Evolutionary conservation across 208 protist genomes (phyloP).

Genomic region (Trypanosoma congolense): DNA sequence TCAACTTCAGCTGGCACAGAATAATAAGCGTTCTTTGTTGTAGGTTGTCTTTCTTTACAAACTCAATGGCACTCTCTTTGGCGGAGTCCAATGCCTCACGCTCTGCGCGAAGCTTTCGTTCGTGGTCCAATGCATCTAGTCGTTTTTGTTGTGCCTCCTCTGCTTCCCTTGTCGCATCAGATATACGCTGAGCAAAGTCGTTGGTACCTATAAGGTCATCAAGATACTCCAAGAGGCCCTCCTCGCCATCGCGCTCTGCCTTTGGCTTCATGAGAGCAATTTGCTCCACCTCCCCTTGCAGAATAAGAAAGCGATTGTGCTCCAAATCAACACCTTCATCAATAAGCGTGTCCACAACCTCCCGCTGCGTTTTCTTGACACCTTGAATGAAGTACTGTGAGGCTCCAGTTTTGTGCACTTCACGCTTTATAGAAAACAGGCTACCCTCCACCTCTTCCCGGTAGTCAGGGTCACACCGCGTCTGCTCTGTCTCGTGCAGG

Average conservation of each 20-base stretch:
- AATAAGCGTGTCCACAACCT: conserved; percentile 90
- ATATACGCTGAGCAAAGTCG: conserved; percentile 91
- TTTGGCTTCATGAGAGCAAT: conserved; percentile 99
- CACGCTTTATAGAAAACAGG: conserved; percentile 92
- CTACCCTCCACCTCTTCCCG: conserved; percentile 87
- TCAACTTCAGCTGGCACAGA: conserved; percentile 88
- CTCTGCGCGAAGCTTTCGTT: conserved; percentile 94
- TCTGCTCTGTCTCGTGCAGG: conserved; percentile 77
- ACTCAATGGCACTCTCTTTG: conserved; percentile 93
- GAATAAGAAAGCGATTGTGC: conserved; percentile 99
- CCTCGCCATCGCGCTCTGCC: conserved; percentile 91
- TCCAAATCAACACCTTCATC: conserved; percentile 98
- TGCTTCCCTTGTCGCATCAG: conserved; percentile 60
- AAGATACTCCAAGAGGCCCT: conserved; percentile 99
- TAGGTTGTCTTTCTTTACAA: conserved; percentile 92
- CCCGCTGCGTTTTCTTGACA: conserved; percentile 55
- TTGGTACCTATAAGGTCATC: conserved; percentile 99
- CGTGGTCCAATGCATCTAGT: conserved; percentile 87
- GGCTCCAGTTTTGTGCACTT: conserved; percentile 83
- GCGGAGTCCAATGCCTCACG: conserved; percentile 89
- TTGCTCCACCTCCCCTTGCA: conserved; percentile 99
- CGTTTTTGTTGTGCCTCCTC: conserved; percentile 92
- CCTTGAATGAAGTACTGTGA: conserved; percentile 96
- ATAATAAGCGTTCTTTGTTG: conserved; percentile 87
- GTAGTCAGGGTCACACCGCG: conserved; percentile 51